Evolutionary conservation across 495 filamentous ascomycete species (phyloP), one percentile per base, ranked within the genome.

Genomic region (Penicillium nucicola): DNA sequence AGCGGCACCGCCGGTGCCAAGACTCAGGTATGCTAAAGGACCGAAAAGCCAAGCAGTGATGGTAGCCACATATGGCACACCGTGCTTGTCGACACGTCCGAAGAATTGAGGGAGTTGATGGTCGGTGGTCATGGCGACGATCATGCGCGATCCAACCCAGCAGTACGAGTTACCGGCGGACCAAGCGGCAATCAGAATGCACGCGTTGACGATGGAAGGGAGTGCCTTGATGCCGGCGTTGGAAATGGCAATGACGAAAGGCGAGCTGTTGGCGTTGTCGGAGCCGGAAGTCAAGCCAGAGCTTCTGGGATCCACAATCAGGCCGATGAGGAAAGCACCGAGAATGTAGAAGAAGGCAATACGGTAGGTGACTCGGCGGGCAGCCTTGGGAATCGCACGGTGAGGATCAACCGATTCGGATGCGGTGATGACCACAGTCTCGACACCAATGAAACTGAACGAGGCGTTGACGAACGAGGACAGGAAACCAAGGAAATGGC

Each of bases 291-390:
- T 71, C 13, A 92, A 79, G 18, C 56, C 52, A 0, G 44, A 3
- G 46, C 88, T 78, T 13, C 73, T 64, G 18, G 68, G 57, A 17
- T 59, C 60, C 54, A 71, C 72, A 22, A 78, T 71, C 6, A 84
- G 67, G 23, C 79, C 79, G 53, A 84, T 81, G 12, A 77, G 73
- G 18, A 84, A 68, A 1, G 77, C 74, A 10, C 77, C 78, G 15
- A 81, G 58, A 45, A 78, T 62, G 64, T 93, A 95, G 76, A 96
- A 95, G 70, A 95, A 81, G 39, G 82, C 66, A 62, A 96, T 90
- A 49, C 90, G 87, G 74, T 86, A 90, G 65, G 93, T 92, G 39
- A 90, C 87, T 49, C 89, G 84, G 49, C 84, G 86, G n/a, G 85
- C 85, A 23, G 90, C 90, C 61, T 82, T 80, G 43, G 90, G 90